Base-by-base conservation (phyloP, 1,284 basidiomycete species). In the Sporisorium scitamineum region DNA sequence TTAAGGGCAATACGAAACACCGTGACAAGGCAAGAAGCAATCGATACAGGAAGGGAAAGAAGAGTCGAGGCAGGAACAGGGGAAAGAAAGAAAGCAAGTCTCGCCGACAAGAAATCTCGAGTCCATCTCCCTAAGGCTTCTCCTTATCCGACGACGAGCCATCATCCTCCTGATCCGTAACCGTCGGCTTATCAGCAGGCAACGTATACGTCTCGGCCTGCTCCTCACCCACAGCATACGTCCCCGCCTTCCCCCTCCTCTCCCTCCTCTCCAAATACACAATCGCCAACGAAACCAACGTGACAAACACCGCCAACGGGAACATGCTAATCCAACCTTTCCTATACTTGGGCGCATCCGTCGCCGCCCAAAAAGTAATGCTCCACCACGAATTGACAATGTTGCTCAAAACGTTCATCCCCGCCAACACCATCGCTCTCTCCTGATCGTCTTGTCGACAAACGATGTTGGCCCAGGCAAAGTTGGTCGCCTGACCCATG, bases 381-480 rank as follows among this genome's bases (percentile, higher is more conserved):
- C 51, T 63, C 79, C 80, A 84, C 83, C 83, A 83, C 24, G 69
- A 56, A 24, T 79, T 80, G 41, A 80, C 65, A 1, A 78, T 58
- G 61, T 76, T 80, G 51, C 41, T 50, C 14, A 57, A 58, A 10
- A 82, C 61, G 52, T 82, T 80, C 78, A 80, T 80, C 2, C 61
- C 67, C 10, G 69, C 72, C 32, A 83, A 63, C 11, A 82, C 76
- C 42, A 82, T 63, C 0, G 75, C 69, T 6, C 83, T 52, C 34
- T 81, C 80, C 61, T 84, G 80, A n/a, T 82, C 79, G 68, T 85
- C 83, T 14, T 61, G 47, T 0, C 54, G 48, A 32, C 60, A 69
- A 1, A 78, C 59, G n/a, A 80, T 76, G 68, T 84, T 85, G 20
- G 81, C 81, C 83, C 83, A 85, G 11, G 79, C 71, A 57, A 85